Conservation (phyloP, 1,284 basidiomycete genomes). For the Heterobasidion parviporum region DNA sequence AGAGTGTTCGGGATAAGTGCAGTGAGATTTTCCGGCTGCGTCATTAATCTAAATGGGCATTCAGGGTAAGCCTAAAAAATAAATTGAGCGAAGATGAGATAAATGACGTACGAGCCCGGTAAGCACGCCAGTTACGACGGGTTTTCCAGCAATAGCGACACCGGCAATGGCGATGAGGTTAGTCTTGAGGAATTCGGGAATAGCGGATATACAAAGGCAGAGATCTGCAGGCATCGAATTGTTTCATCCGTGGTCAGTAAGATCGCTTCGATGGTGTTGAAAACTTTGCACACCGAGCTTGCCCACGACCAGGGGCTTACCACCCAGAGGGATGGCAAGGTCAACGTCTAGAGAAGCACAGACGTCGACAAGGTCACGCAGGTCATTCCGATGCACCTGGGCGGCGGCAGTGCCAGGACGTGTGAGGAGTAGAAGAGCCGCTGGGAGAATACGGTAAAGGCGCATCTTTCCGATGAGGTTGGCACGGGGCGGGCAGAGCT, state of each 20-base stretch:
- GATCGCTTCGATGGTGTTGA: neutral
- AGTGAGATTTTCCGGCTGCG: conserved; percentile 19
- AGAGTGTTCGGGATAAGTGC: conserved; percentile 34
- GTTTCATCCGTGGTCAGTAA: neutral
- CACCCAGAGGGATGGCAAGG: conserved; percentile 23
- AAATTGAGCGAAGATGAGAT: neutral
- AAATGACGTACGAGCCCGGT: neutral
- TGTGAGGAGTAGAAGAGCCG: neutral
- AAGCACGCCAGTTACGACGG: conserved; percentile 14
- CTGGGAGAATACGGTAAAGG: neutral
- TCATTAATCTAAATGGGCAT: conserved; percentile 17
- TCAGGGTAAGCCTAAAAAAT: conserved; percentile 5
- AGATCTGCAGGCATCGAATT: conserved; percentile 17
- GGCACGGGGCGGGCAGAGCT: neutral
- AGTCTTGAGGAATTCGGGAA: conserved; percentile 25
- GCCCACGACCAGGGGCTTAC: conserved; percentile 18
- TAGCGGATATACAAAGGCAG: conserved; percentile 30
- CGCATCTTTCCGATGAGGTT: neutral
- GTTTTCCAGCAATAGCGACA: conserved; percentile 22
- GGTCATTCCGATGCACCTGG: conserved; percentile 1
- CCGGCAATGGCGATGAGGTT: conserved; percentile 23
- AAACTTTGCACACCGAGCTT: conserved; percentile 21
- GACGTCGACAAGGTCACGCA: conserved; percentile 22
- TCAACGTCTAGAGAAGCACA: conserved; percentile 29
- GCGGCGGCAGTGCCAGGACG: neutral